Evolutionary conservation across 352 stramenopile genomes (phyloP).

Genomic region (Peronospora destructor): DNA sequence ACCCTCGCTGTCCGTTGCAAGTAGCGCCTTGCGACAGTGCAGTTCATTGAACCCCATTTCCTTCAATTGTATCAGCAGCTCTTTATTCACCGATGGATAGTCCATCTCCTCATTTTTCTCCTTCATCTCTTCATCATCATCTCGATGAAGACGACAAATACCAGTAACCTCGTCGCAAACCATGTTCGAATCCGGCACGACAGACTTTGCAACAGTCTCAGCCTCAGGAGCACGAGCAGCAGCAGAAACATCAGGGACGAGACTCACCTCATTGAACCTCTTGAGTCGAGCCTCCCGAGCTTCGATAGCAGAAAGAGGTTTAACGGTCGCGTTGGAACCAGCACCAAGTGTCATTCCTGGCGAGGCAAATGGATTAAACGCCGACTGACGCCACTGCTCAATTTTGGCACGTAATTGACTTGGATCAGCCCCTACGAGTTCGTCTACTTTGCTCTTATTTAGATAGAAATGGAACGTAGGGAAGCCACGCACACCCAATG

Average conservation of each 20-base stretch:
- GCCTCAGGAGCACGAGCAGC: slow-evolving; percentile 3
- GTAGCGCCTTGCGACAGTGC: slow-evolving; percentile 69
- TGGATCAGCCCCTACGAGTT: slow-evolving; percentile 80
- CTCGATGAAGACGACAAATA: slow-evolving; percentile 37
- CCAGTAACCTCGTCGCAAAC: slow-evolving; percentile 64
- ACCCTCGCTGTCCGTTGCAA: slow-evolving; percentile 66
- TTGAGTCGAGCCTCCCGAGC: slow-evolving; percentile 76
- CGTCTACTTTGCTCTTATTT: slow-evolving; percentile 81
- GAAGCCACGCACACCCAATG: slow-evolving; percentile 77
- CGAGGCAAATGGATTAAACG: slow-evolving; percentile 82
- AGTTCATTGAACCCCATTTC: slow-evolving; percentile 87
- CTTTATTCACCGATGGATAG: slow-evolving; percentile 55
- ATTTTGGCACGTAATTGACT: slow-evolving; percentile 82
- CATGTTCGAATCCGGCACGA: slow-evolving; percentile 37
- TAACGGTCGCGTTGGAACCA: slow-evolving; percentile 16
- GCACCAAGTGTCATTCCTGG: slow-evolving; percentile 53
- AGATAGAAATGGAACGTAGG: slow-evolving; percentile 91
- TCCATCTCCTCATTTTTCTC: slow-evolving; percentile 30
- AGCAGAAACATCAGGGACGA: slow-evolving; percentile 33
- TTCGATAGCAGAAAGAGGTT: slow-evolving; percentile 37
- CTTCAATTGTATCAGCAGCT: slow-evolving; percentile 54
- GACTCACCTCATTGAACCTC: slow-evolving; percentile 57
- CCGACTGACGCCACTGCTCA: slow-evolving; percentile 79
- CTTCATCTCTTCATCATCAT: slow-evolving; percentile 31
- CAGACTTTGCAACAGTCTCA: slow-evolving; percentile 13